Evolutionary conservation across 495 filamentous ascomycete species (phyloP).

Genomic region (Pyrenopolyporus hunteri): DNA sequence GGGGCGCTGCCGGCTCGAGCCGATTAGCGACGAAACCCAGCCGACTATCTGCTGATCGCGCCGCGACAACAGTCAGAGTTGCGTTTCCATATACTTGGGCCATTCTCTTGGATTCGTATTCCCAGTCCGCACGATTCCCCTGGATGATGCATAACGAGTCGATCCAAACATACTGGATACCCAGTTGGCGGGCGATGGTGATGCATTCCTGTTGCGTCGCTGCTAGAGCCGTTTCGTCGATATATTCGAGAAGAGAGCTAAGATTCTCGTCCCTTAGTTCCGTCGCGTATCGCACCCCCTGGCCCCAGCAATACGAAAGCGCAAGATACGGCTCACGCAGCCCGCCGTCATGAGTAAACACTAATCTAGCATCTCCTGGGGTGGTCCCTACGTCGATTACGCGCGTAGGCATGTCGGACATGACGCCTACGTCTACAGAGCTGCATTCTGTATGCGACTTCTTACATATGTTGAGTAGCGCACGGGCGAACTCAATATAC

Average conservation of each 20-base stretch:
- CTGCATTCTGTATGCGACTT: constrained; percentile 21
- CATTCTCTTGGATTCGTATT: constrained; percentile 32
- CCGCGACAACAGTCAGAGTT: constrained; percentile 27
- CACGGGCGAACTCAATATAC: constrained; percentile 14
- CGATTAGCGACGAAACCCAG: constrained; percentile 6
- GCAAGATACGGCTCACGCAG: constrained; percentile 28
- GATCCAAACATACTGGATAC: constrained; percentile 41
- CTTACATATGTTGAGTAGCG: background rate
- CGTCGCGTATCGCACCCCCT: constrained; percentile 14
- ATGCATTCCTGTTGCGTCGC: constrained; percentile 36
- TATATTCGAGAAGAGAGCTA: constrained; percentile 14
- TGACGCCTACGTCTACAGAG: background rate
- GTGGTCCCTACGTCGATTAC: constrained; percentile 27
- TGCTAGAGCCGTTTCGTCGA: constrained; percentile 23
- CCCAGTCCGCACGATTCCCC: constrained; percentile 30
- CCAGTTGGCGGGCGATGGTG: constrained; percentile 29
- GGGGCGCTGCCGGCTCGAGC: background rate
- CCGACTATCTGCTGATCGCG: constrained; percentile 22
- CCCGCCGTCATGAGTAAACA: background rate
- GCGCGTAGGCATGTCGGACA: constrained; percentile 33
- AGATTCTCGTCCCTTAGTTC: constrained; percentile 20
- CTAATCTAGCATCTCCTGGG: constrained; percentile 8
- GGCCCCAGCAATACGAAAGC: constrained; percentile 40
- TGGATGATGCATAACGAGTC: constrained; percentile 42
- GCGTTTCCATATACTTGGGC: constrained; percentile 37